Base-by-base conservation (phyloP, 2,329 filamentous ascomycete genomes). In the Cladophialophora psammophila region DNA sequence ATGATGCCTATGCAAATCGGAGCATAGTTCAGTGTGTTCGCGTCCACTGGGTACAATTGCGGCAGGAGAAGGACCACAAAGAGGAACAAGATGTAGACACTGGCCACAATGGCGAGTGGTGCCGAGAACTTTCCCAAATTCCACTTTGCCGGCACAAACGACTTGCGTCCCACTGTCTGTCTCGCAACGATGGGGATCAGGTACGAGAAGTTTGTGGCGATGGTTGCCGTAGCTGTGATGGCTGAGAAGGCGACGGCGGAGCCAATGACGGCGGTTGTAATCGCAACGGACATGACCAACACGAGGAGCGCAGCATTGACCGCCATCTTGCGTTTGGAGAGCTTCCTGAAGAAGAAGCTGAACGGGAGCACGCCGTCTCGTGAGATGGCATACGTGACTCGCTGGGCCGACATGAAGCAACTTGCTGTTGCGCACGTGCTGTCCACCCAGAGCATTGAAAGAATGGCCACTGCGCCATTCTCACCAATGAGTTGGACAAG, bases 341-440 rank as follows among this genome's bases (percentile, higher is more conserved):
- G 71, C 20, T 70, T 69, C 1, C 76, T 70, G 64, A 80, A 80
- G 63, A 75, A 78, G 40, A 70, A 73, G 36, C 75, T 77, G 52
- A 75, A 77, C 1, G 79, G 79, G 12, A 81, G 72, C n/a, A 81
- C 76, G 13, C 75, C 75, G 69, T 81, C 79, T 3, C 79, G 72
- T 1, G 77, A 77, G 56, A 81, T 79, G 61, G 79, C 79, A 63
- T 78, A 81, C 0, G 79, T 80, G 36, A 80, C 77, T 20, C 78
- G 74, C 66, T 80, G 78, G 0, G 79, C 78, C 0, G 75, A 77
- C 75, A 80, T 75, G 74, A 80, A 77, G 69, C 75, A 78, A 15
- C 72, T 75, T 18, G 78, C 76, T 6, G 78, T 78, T 3, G 76
- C 76, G 67, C 77, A 79, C 1, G 77, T 79, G 9, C 74, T 75